Base-by-base conservation (phyloP, 139 green algal genomes). In the Chlamydomonas sp. region DNA sequence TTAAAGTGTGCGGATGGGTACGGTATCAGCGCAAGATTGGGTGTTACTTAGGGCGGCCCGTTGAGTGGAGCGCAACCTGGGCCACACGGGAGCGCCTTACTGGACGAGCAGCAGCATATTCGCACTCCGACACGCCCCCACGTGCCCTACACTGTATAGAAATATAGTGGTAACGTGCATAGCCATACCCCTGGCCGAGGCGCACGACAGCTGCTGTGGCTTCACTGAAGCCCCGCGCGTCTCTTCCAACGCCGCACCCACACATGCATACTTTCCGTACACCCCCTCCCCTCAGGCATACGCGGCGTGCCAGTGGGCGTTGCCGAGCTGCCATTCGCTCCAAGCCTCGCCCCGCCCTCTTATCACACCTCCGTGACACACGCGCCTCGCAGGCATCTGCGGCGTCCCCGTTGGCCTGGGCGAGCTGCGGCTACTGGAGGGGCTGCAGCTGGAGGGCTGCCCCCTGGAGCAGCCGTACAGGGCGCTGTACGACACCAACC, bases 371-470 rank as follows among this genome's bases (percentile, higher is more conserved):
- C 31, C 31, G 31, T 49, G 31, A 49, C 31, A 17, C 74, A 49
- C 14, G 62, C 80, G 15, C 20, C 77, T 2, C 57, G 68, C 86
- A 93, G 90, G 85, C 31, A 66, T 92, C 8, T 75, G 4, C 15
- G 77, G 60, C 0, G 58, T 94, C 14, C 86, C 88, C 1, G 69
- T 76, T 8, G 90, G 73, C 1, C 75, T 95, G 3, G 91, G 90
- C 49, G 80, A 90, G 64, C 90, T 95, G 72, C 79, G 86, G 66
- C 63, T 62, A 17, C 74, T 95, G 64, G 91, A 93, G 71, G 91
- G 86, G 20, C 79, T 95, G 67, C 91, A 94, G 86, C 63, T 92
- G 57, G 93, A 95, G 80, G 93, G 91, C 15, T 89, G 85, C 15
- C 62, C 79, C 5, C 88, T 95, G 71, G 58, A 64, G 10, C 16